Evolutionary conservation across 768 basidiomycete genomes (phyloP), one percentile per base, ranked within the genome.

Genomic region (Nidularia sp.): DNA sequence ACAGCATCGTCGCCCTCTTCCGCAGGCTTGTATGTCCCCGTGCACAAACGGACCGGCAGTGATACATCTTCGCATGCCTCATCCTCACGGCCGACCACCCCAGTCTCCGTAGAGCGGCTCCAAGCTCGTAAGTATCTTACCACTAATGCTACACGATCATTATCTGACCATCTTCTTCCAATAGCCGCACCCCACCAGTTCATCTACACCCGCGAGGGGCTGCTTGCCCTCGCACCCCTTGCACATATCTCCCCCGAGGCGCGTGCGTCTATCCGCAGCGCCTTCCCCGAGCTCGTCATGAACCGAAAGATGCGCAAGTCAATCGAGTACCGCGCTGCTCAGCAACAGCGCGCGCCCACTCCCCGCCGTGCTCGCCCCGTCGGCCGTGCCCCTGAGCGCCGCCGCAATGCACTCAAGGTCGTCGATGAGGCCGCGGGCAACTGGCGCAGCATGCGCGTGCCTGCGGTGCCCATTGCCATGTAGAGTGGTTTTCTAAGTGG

Each of bases 11-110:
- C 44, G 44, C 57, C 63, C 6, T 45, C 62, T 6, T 59, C 64
- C 4, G 52, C 60, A 3, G 59, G 61, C 18, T 60, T 71, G 32
- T 78, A 78, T 50, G 49, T 77, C 35, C 76, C 77, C 25, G 52
- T 77, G 0, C 75, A 78, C 48, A 70, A 64, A 55, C 70, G 76
- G 33, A 46, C 49, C 34, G 53, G 51, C 15, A 59, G 29, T 15
- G 34, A 33, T 42, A 50, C 57, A 43, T 44, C 48, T 32, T 49
- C 54, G 18, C 18, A 18, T 18, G 18, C 18, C 18, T 18, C 18
- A 18, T 18, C 18, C 18, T 50, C 47, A 13, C 47, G 12, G 5
- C 12, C 31, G 10, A 31, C 39, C 35, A 29, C 44, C 29, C 39
- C 9, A 10, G 2, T 5, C 33, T 18, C 35, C 34, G 6, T 31